phyloP scores from a whole-genome alignment of 2,329 filamentous ascomycete species.

The Talaromyces sp. region DNA sequence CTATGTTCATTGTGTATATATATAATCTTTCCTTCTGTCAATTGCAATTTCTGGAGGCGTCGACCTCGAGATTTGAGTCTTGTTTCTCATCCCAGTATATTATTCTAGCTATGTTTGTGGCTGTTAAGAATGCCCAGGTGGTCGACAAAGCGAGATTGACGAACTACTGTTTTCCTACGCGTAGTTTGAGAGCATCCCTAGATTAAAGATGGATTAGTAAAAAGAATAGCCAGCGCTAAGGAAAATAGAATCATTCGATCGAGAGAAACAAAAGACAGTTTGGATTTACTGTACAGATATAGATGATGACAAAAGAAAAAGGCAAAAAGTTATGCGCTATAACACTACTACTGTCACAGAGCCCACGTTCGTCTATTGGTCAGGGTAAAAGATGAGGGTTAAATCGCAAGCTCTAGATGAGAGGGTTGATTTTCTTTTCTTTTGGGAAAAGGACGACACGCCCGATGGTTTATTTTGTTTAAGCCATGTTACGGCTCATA shows the following conservation, averaged over 20 bases:
- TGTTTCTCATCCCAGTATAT: not conserved
- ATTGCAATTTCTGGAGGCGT: not conserved
- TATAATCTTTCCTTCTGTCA: not conserved
- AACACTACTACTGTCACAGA: constrained; percentile 17
- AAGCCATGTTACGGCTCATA: constrained; percentile 69
- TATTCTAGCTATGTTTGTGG: not conserved
- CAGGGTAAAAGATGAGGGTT: constrained; percentile 9
- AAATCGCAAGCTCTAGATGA: constrained; percentile 12
- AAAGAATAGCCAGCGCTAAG: not conserved
- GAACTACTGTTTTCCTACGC: not conserved
- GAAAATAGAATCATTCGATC: not conserved
- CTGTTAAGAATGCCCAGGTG: not conserved
- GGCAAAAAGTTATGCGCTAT: constrained; percentile 14
- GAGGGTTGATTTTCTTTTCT: not conserved
- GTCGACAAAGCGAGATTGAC: too few relatives aligned
- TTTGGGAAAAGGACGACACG: not conserved
- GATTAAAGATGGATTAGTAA: not conserved
- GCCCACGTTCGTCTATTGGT: constrained; percentile 15
- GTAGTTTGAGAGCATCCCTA: not conserved
- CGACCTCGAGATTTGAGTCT: not conserved
- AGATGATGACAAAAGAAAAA: constrained; percentile 12
- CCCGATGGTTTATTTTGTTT: constrained; percentile 18
- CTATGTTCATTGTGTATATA: constrained; percentile 1
- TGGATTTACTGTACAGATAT: constrained; percentile 16
- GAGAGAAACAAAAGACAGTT: constrained; percentile 15